Base-by-base conservation (phyloP, 768 basidiomycete species). In the Pisolithus microcarpus region DNA sequence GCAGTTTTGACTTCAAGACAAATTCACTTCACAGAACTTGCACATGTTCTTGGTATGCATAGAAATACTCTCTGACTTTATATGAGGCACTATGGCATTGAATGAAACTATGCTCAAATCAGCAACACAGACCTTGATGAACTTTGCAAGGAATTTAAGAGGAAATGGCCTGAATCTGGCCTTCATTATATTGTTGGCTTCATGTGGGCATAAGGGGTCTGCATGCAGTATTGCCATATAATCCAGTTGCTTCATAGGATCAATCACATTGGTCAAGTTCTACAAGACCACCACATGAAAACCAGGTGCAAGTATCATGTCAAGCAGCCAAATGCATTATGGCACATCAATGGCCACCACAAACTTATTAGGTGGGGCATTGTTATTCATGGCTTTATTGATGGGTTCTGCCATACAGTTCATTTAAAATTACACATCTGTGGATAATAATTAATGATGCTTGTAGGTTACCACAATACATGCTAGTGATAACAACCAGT, bases 401-500 rank as follows among this genome's bases (percentile, higher is more conserved):
- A 75, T 56, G 74, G 74, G 0, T 68, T 23, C 21, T 23, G 21
- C 21, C 4, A 4, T 23, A 23, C 21, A 4, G 21, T 23, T 23
- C 4, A 4, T 23, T 23, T 23, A 23, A 23, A 23, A 23, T 23
- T 23, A 23, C 21, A 23, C 21, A 23, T 23, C 21, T 23, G 21
- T 4, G 21, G 21, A 23, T 23, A 23, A 23, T 4, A 23, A 23
- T 23, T 28, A 28, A 7, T 7, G 28, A 28, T 28, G 9, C 28
- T 9, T 7, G 28, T 28, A 48, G 49, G 58, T 72, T 7, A 62
- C 60, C 11, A 72, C 59, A 0, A 56, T 76, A 7, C 49, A 48
- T 5, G 71, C 70, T 1, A 68, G 61, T 47, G 55, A 66, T 46
- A 74, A 77, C 54, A 78, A 77, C 48, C 49, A 56, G 5, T 10